Evolutionary conservation across 1,139 yeast species (phyloP).

Genomic region (Saccharomyces hybrid): DNA sequence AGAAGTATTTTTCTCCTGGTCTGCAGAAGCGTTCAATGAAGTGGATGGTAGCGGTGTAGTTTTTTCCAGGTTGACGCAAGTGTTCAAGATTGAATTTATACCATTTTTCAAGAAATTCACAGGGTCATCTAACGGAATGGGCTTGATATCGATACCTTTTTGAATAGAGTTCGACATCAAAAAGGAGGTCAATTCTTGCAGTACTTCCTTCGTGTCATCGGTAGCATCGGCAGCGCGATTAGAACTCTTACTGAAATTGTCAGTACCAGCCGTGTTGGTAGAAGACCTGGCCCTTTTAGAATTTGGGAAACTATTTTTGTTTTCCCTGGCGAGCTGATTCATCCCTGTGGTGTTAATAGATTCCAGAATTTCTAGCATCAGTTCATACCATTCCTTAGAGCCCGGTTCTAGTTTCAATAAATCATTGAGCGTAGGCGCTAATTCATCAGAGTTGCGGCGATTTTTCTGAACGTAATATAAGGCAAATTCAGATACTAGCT

Average conservation of each 20-base stretch:
- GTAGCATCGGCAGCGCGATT: slow-evolving; percentile 5
- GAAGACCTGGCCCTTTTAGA: background rate
- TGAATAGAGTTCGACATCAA: slow-evolving; percentile 26
- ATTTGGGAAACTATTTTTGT: background rate
- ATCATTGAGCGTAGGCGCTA: slow-evolving; percentile 9
- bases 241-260: background rate
- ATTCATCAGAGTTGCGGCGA: slow-evolving; percentile 7
- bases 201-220: slow-evolving; percentile 9
- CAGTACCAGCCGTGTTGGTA: slow-evolving; percentile 1
- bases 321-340: background rate
- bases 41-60: background rate
- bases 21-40: slow-evolving; percentile 1
- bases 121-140: slow-evolving; percentile 16
- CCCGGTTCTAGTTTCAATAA: slow-evolving; percentile 5
- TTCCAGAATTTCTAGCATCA: slow-evolving; percentile 2
- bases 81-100: slow-evolving; percentile 21
- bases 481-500: slow-evolving; percentile 26
- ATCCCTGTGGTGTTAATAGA: slow-evolving; percentile 2
- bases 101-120: slow-evolving; percentile 24
- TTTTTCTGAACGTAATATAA: slow-evolving; percentile 19
- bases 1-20: slow-evolving; percentile 2
- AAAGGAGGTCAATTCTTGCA: slow-evolving; percentile 29
- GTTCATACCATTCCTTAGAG: slow-evolving; percentile 3
- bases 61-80: background rate
- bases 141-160: slow-evolving; percentile 25